These are phyloP conservation scores for Athelia sp. DNA, from an alignment of 1,284 basidiomycete genomes.

Conservation along the genomic window DNA sequence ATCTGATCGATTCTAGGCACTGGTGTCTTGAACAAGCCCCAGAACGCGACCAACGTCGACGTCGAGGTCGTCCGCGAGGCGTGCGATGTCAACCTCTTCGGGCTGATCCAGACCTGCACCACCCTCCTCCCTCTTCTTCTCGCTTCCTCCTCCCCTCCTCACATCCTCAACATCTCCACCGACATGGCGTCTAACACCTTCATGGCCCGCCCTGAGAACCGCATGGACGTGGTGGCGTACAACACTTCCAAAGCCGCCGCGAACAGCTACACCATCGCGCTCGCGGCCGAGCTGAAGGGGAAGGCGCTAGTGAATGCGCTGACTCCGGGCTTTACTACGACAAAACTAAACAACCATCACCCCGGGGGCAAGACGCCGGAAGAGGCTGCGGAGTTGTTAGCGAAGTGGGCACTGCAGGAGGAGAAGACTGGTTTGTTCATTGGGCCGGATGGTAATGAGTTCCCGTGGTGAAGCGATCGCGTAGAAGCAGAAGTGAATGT, in stretches of 20 bases:
- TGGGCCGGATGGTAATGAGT: too few relatives aligned
- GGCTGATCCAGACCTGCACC: slow-evolving; percentile 31
- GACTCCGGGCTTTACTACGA: slow-evolving; percentile 8
- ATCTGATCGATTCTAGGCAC: slow-evolving; percentile 25
- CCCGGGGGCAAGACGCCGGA: too few relatives aligned
- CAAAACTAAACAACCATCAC: slow-evolving; percentile 5
- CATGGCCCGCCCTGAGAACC: too few relatives aligned
- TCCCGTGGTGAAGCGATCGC: too few relatives aligned
- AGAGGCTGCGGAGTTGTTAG: too few relatives aligned
- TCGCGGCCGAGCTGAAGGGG: slow-evolving; percentile 10
- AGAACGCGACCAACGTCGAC: slow-evolving; percentile 28
- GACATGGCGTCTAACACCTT: slow-evolving; percentile 23
- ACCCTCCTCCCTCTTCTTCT: slow-evolving; percentile 31
- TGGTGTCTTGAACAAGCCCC: slow-evolving; percentile 24
- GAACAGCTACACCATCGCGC: slow-evolving; percentile 17
- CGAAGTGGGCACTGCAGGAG: too few relatives aligned
- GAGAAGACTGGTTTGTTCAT: too few relatives aligned
- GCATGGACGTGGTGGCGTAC: slow-evolving; percentile 9
- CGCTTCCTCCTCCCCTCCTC: slow-evolving; percentile 16
- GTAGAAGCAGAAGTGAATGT: too few relatives aligned
- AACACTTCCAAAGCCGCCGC: slow-evolving; percentile 16
- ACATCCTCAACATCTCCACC: slow-evolving; percentile 29
- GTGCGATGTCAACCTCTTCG: slow-evolving; percentile 34
- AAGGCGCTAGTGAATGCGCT: slow-evolving; percentile 12
- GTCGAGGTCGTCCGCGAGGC: slow-evolving; percentile 25